Base-by-base conservation (phyloP, 176 grass and related monocot species). In the Chloris gayana region DNA sequence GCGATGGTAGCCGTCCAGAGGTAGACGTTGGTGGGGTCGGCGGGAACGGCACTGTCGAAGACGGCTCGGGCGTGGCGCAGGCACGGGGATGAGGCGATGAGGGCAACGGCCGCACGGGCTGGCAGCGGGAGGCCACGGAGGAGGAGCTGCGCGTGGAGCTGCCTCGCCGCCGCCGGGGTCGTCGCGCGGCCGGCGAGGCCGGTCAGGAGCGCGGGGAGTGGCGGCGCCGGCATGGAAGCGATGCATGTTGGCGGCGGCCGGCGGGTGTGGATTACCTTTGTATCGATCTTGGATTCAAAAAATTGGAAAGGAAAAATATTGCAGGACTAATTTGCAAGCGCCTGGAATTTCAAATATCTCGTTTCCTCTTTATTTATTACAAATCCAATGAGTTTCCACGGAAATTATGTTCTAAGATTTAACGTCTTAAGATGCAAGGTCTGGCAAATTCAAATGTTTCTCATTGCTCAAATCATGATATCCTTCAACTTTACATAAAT, bases 121-220 rank as follows among this genome's bases (percentile, higher is more conserved):
- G 86, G 70, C 22, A 74, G 80, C 38, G 45, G 67, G 69, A 90
- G 68, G 35, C 85, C 87, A 24, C 79, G 74, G 46, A 83, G 53
- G 64, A 87, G 67, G 26, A 85, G 79, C 50, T 83, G 91, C 72
- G 82, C 82, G 38, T 93, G 91, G 41, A 90, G 63, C 80, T 87
- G 87, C 86, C 71, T 77, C 18, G 83, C 63, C 45, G 31, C 60
- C 37, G 25, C 57, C 46, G 67, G 64, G 8, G 74, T 46, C 24
- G 33, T 72, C 66, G 78, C 37, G 46, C 82, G 77, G 60, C 30
- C 61, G 37, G 63, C 47, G 44, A 90, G 87, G 32, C 38, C 47
- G 22, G 67, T 18, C n/a, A 87, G 58, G 50, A 87, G 61, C 26
- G 70, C 27, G 2, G 70, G 3, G 13, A 69, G 67, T 13, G 47